These are phyloP conservation scores for Pleoardoris graminearum DNA, from an alignment of 2,329 filamentous ascomycete genomes.

Conservation along the genomic window DNA sequence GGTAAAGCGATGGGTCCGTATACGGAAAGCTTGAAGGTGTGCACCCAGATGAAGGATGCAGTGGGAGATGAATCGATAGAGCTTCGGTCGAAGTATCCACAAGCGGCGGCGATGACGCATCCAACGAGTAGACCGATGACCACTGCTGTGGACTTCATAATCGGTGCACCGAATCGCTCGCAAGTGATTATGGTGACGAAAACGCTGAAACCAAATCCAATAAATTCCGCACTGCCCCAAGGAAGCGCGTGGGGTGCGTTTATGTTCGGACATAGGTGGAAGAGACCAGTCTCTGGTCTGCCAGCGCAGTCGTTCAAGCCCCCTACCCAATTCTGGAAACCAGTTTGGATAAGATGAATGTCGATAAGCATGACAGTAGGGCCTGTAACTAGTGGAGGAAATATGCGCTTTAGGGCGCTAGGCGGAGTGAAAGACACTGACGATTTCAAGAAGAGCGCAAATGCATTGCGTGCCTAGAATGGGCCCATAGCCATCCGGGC, in stretches of 20 bases:
- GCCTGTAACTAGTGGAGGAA: slow-evolving; percentile 76
- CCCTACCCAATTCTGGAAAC: slow-evolving; percentile 78
- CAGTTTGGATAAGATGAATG: slow-evolving; percentile 70
- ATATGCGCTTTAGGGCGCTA: slow-evolving; percentile 68
- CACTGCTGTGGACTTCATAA: slow-evolving; percentile 81
- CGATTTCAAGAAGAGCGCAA: slow-evolving; percentile 65
- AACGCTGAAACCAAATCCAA: slow-evolving; percentile 78
- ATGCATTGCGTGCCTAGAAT: slow-evolving; percentile 66
- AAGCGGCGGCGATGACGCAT: slow-evolving; percentile 77
- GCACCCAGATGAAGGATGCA: slow-evolving; percentile 76
- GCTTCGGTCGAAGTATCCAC: slow-evolving; percentile 76
- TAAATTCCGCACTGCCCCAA: slow-evolving; percentile 78
- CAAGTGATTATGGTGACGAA: slow-evolving; percentile 79
- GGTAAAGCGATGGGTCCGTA: slow-evolving; percentile 76
- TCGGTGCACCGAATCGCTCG: slow-evolving; percentile 78
- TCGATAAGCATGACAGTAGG: slow-evolving; percentile 73
- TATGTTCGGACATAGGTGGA: slow-evolving; percentile 63
- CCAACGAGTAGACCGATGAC: slow-evolving; percentile 74
- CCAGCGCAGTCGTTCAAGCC: slow-evolving; percentile 64
- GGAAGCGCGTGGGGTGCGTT: slow-evolving; percentile 70
- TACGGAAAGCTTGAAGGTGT: slow-evolving; percentile 72
- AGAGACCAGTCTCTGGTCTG: slow-evolving; percentile 55
- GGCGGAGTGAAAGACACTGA: slow-evolving; percentile 76
- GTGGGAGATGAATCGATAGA: slow-evolving; percentile 72
- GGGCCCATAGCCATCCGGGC: slow-evolving; percentile 75